Base-by-base conservation (phyloP, 495 filamentous ascomycete species). In the Hypoxylon fuscum region DNA sequence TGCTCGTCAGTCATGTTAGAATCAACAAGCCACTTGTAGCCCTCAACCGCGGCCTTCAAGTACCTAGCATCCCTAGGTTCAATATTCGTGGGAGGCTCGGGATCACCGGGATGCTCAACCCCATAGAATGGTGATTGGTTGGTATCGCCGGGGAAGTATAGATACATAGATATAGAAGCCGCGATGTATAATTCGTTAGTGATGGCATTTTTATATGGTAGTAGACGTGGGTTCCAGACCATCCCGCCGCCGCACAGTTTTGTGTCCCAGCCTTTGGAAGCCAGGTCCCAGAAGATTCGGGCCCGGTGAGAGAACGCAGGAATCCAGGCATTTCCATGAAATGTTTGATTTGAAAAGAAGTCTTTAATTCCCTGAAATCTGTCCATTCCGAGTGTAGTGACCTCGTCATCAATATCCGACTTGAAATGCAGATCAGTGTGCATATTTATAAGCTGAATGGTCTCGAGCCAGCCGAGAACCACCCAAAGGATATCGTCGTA, bases 401-500 rank as follows among this genome's bases (percentile, higher is more conserved):
- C 60, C 5, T 45, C 31, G 8, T 37, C 21, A 27, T 48, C 23
- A 11, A 37, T 7, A 11, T 34, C 34, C 1, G 55, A 42, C n/a
- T 63, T 59, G 43, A 67, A 72, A 61, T 69, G 43, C 5, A 73
- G 51, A 15, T 66, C 51, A 50, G 59, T 73, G 65, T 92, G 88
- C 31, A 82, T 64, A 29, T 87, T 72, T 41, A 93, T 84, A 68
- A 95, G 91, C 64, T 91, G 87, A 66, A 91, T 86, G 43, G 82
- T 84, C 70, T 96, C 90, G 56, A 97, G 80, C 94, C 94, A 98
- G 50, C 88, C 90, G 40, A 98, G 79, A 1, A 96, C 94, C 9
- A 98, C 92, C 95, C 95, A 98, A 17, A 97, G 83, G 82, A 97
- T 97, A 71, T 98, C 95, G 72, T 98, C 95, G 69, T 88, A 96